Evolutionary conservation across 2,329 filamentous ascomycete species (phyloP).

Genomic region (Meredithiella fracta): DNA sequence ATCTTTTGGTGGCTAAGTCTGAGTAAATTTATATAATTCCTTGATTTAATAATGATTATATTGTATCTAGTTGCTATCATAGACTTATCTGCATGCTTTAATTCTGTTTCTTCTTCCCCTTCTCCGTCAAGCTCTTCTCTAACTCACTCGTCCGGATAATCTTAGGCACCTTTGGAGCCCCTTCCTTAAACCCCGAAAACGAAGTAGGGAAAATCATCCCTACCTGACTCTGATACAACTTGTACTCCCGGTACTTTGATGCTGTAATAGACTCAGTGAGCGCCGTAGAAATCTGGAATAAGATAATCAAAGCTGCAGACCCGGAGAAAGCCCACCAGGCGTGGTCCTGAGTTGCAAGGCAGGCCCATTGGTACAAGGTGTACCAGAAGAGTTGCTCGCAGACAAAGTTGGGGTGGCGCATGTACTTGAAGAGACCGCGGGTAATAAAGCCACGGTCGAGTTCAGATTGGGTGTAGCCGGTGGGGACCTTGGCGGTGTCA

Average conservation of each 20-base stretch:
- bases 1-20: constrained; percentile 33
- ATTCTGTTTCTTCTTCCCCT: constrained; percentile 11
- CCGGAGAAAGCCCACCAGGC: constrained; percentile 70
- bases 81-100: neutral
- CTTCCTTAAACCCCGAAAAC: constrained; percentile 26
- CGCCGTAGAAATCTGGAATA: constrained; percentile 82
- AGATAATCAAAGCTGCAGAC: constrained; percentile 48
- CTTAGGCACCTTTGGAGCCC: constrained; percentile 24
- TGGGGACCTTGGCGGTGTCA: constrained; percentile 52
- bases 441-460: constrained; percentile 82
- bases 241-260: constrained; percentile 78
- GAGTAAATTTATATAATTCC: neutral
- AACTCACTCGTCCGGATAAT: constrained; percentile 36
- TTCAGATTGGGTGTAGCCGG: constrained; percentile 49
- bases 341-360: constrained; percentile 50
- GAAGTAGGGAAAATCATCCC: constrained; percentile 63
- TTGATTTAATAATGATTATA: neutral
- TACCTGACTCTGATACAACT: constrained; percentile 65
- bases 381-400: constrained; percentile 89
- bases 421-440: constrained; percentile 71
- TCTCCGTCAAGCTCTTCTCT: constrained; percentile 21
- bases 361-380: constrained; percentile 73
- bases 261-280: constrained; percentile 71
- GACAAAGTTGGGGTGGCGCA: constrained; percentile 86
- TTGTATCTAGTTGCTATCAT: neutral